Conservation (phyloP, 1,284 basidiomycete species). For the Cryptococcus neoformans region DNA sequence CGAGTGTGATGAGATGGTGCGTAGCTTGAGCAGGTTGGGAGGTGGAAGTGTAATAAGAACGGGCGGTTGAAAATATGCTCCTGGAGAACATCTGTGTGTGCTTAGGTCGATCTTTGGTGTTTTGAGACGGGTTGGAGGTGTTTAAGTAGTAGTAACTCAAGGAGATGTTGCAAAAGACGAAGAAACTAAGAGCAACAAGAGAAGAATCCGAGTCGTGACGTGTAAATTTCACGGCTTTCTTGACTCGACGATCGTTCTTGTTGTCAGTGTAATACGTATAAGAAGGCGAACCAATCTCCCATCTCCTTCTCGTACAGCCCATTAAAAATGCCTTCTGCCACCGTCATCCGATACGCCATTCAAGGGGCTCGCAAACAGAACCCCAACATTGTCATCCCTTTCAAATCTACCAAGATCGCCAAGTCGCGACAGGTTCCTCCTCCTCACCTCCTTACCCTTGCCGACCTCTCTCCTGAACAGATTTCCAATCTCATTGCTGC, state of each 20-base stretch:
- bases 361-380: not conserved
- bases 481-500: constrained; percentile 32
- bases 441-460: constrained; percentile 44
- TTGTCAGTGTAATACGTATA: too few relatives aligned
- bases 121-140: not conserved
- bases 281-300: too few relatives aligned
- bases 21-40: constrained; percentile 8
- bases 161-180: constrained; percentile 2
- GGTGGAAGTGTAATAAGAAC: constrained; percentile 3
- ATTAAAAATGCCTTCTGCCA: too few relatives aligned
- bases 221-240: not conserved
- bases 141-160: constrained; percentile 1
- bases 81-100: not conserved
- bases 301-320: too few relatives aligned
- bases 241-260: too few relatives aligned
- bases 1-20: constrained; percentile 54
- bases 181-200: too few relatives aligned
- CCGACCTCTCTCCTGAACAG: constrained; percentile 39
- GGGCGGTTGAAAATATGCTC: not conserved
- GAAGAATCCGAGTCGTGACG: not conserved
- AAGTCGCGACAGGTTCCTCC: constrained; percentile 9
- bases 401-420: not conserved
- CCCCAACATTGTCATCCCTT: not conserved
- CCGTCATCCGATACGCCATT: not conserved
- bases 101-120: not conserved